A percentile compares a stretch with the other conserved stretches of the same genome.
Conservation (phyloP, 495 filamentous ascomycete genomes). For the Penicillium alfredii region DNA sequence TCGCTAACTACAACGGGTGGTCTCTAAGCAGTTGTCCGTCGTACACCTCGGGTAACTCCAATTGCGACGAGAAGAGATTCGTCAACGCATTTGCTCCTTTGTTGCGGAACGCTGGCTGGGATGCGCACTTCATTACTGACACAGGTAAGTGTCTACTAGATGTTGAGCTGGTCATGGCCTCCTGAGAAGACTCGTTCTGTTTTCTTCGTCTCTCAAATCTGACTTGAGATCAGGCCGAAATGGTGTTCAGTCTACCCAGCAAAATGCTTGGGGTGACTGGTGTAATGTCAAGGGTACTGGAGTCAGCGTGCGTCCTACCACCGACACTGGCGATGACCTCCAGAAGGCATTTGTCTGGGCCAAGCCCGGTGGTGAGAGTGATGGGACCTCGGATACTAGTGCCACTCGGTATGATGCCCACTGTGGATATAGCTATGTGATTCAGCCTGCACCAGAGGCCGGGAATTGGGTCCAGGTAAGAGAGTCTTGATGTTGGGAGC, state of each 20-base stretch:
- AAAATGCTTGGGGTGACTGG: constrained; percentile 73
- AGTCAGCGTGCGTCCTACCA: constrained; percentile 64
- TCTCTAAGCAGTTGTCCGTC: constrained; percentile 36
- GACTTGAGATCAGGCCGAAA: constrained; percentile 45
- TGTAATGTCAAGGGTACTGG: constrained; percentile 74
- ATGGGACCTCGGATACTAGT: constrained; percentile 62
- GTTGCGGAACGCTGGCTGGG: constrained; percentile 56
- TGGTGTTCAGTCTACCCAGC: constrained; percentile 57
- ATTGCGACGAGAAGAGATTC: constrained; percentile 68
- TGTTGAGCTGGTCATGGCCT: no score
- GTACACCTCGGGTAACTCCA: constrained; percentile 37
- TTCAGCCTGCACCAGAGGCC: constrained; percentile 69
- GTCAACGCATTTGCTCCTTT: constrained; percentile 59
- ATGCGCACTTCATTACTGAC: constrained; percentile 70
- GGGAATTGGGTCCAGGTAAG: constrained; percentile 68
- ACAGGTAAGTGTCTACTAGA: constrained; percentile 27
- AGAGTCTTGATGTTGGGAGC: neutral
- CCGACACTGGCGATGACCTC: constrained; percentile 54
- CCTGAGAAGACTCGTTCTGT: no score
- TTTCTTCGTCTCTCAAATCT: no score
- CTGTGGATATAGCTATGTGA: constrained; percentile 57
- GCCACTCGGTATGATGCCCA: constrained; percentile 64
- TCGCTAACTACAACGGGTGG: constrained; percentile 72
- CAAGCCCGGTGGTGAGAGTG: constrained; percentile 78
- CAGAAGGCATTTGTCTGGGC: constrained; percentile 78